Conservation (phyloP, 768 basidiomycete species). For the Rossbeevera mucosa region DNA sequence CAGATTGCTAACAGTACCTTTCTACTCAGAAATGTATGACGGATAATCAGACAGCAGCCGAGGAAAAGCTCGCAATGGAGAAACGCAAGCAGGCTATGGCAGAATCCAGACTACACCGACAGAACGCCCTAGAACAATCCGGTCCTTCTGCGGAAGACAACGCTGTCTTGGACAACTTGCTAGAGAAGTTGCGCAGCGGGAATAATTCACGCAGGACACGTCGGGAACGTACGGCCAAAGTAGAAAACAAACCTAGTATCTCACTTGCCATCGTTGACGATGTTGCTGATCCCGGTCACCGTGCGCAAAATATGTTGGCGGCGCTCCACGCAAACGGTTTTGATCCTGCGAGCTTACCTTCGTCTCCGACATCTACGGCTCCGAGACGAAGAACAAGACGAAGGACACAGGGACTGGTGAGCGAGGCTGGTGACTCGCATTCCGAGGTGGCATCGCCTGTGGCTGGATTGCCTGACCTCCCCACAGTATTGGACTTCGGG, state of each 20-base stretch:
- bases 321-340: constrained; percentile 70
- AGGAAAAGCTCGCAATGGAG: constrained; percentile 64
- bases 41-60: constrained; percentile 71
- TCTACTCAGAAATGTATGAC: constrained; percentile 73
- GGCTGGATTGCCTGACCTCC: constrained; percentile 22
- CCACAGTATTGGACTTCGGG: constrained; percentile 26
- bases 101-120: constrained; percentile 53
- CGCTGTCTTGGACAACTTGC: constrained; percentile 58
- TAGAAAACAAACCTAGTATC: constrained; percentile 29
- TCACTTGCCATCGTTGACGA: constrained; percentile 18
- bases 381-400: constrained; percentile 27
- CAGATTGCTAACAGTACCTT: neutral
- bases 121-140: constrained; percentile 42
- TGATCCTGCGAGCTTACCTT: constrained; percentile 37
- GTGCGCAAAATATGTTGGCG: constrained; percentile 74
- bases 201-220: constrained; percentile 57
- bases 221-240: constrained; percentile 39
- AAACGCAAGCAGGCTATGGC: constrained; percentile 66
- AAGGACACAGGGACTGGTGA: constrained; percentile 34
- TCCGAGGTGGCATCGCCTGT: constrained; percentile 24
- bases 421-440: constrained; percentile 31
- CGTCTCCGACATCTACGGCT: constrained; percentile 42
- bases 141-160: constrained; percentile 52
- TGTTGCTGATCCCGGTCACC: constrained; percentile 42
- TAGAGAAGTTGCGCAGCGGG: constrained; percentile 70